Conservation (phyloP, 495 filamentous ascomycete species). For the Polyplosphaeria fusca region DNA sequence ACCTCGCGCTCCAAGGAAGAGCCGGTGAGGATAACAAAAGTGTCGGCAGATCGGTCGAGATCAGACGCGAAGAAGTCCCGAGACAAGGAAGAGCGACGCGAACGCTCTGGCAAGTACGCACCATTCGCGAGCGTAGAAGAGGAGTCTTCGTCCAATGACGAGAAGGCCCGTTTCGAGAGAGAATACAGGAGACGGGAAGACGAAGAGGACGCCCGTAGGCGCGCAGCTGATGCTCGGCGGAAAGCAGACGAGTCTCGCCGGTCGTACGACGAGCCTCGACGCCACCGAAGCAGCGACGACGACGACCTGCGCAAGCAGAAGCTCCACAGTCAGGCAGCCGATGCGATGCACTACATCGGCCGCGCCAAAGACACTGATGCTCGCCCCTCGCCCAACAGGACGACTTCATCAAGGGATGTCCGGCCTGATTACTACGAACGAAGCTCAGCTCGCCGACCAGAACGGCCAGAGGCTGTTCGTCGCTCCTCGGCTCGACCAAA, state of each 20-base stretch:
- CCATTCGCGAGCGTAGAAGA: conserved; percentile 24
- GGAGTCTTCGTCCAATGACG: conserved; percentile 27
- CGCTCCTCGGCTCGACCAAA: conserved; percentile 31
- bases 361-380: conserved; percentile 15
- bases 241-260: conserved; percentile 22
- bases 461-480: conserved; percentile 19
- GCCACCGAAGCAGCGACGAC: conserved; percentile 10
- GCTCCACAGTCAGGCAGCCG: conserved; percentile 8
- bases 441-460: conserved; percentile 2
- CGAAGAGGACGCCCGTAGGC: conserved; percentile 14
- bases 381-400: conserved; percentile 25
- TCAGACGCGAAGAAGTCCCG: conserved; percentile 31
- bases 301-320: conserved; percentile 16
- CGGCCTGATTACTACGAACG: conserved; percentile 15
- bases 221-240: conserved; percentile 19
- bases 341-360: conserved; percentile 22
- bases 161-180: conserved; percentile 24
- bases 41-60: conserved; percentile 26
- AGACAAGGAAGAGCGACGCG: conserved; percentile 32
- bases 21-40: conserved; percentile 10
- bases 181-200: conserved; percentile 23
- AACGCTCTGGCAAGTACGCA: conserved; percentile 17
- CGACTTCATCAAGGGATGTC: conserved; percentile 26
- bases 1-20: conserved; percentile 22
- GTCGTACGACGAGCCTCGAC: conserved; percentile 11